Base-by-base conservation (phyloP, 1,139 yeast genomes). In the Geotrichum histeridarum region DNA sequence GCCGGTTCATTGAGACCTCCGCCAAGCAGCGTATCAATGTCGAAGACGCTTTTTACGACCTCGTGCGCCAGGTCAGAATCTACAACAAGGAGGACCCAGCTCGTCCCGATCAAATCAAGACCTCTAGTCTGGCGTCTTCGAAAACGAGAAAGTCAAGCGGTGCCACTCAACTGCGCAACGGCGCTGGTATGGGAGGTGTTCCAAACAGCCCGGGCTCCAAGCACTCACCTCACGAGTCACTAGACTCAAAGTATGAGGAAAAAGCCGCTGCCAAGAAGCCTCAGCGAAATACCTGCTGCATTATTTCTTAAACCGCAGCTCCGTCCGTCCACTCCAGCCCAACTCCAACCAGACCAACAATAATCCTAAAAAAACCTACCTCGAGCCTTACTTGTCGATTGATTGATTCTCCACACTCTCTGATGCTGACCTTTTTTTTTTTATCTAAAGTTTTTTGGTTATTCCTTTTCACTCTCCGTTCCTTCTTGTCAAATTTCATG, bases 21-120 rank as follows among this genome's bases (percentile, higher is more conserved):
- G 99, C 99, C 36, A 90, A 93, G 74, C 91, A 86, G 68, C 82
- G 95, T 62, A 82, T 89, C 68, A 91, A 93, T 65, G 98, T 94
- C 53, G 97, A 93, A 69, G 95, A 89, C 65, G 89, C 95, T 1
- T 93, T 94, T 70, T 84, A 78, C 66, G 85, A 82, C 43, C 74
- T 87, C 60, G 94, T 86, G 8, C 77, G 91, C 60, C 77, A 79
- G 49, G 83, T 86, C 55, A 75, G 84, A 61, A 76, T 70, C 48
- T 71, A 66, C 61, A 69, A 77, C 57, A 72, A 66, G 58, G 66
- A 44, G 30, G 30, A 39, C 4, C 43, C 43, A 2, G 39, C 17
- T 2, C 39, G 12, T n/a, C 42, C 11, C 18, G 18, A 37, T 11
- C 42, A 15, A 2, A 17, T 14, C 17, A 14, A 17, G 8, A 37